Conservation (phyloP, 768 basidiomycete species). For the Pholiota microspora region DNA sequence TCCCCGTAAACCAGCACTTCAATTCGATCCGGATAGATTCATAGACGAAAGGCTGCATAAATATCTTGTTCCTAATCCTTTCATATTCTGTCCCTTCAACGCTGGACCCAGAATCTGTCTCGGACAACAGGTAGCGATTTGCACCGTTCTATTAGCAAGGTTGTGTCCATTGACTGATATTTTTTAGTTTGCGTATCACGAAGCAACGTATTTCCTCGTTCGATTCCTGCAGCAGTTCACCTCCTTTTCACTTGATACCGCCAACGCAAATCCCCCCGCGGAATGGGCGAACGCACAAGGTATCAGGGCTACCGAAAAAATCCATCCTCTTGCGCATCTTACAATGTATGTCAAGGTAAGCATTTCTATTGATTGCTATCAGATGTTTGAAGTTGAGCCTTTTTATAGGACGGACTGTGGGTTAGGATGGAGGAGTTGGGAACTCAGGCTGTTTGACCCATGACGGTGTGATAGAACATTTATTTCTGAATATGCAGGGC, state of each 20-base stretch:
- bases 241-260: slow-evolving; percentile 32
- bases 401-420: slow-evolving; percentile 1
- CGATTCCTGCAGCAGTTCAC: slow-evolving; percentile 50
- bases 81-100: slow-evolving; percentile 38
- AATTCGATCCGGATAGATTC: slow-evolving; percentile 44
- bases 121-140: slow-evolving; percentile 38
- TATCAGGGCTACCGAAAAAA: slow-evolving; percentile 38
- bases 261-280: slow-evolving; percentile 41
- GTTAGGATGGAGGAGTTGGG: background rate
- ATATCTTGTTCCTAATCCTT: slow-evolving; percentile 41
- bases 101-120: slow-evolving; percentile 34
- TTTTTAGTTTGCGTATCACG: slow-evolving; percentile 46
- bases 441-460: background rate
- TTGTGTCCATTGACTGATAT: background rate
- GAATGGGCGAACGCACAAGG: slow-evolving; percentile 37
- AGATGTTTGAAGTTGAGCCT: no score
- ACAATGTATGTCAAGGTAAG: slow-evolving; percentile 38
- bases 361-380: slow-evolving; percentile 8
- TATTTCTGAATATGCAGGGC: no score
- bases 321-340: slow-evolving; percentile 35
- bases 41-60: slow-evolving; percentile 47
- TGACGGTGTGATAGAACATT: background rate
- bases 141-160: no score
- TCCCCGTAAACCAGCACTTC: slow-evolving; percentile 3
- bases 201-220: slow-evolving; percentile 53